Evolutionary conservation across 2,329 filamentous ascomycete species (phyloP), one percentile per base, ranked within the genome.

Genomic region (Pseudogymnoascus sp.): DNA sequence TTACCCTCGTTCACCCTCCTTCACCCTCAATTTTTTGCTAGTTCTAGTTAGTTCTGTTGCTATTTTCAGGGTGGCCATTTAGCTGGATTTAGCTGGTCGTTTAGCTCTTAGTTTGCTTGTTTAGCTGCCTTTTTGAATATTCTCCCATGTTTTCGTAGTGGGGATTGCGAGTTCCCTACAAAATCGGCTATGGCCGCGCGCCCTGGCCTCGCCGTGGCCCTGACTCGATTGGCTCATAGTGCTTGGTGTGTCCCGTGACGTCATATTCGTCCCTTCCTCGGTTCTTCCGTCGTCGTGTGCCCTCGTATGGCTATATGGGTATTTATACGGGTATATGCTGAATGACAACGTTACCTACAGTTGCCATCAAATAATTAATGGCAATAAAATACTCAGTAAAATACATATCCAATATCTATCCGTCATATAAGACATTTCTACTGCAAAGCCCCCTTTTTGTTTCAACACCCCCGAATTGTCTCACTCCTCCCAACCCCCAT

Each of bases 21-120:
- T 7, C 25, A 28, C 23, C 12, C 44, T 18, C 44, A n/a, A 28
- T 28, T 50, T 25, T 16, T 10, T n/a, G 6, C 16, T 50, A 50
- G 44, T 28, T 50, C 8, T 53, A 6, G 18, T 8, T 53, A 53
- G 46, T 34, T 11, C 12, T 31, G 46, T 53, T 53, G 25, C 46
- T 53, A 53, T 53, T 53, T 53, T 53, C 46, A 53, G 46, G 46
- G 46, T 53, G 46, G 25, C 25, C 46, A 53, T 53, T 46, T 46
- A 46, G 42, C 28, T 31, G 28, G 7, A 10, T 28, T 31, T 2
- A 23, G 21, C 21, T 23, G 21, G 21, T 23, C 21, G 21, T 3
- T 23, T 23, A 23, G 21, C 21, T 23, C 3, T 31, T 31, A 31
- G 28, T 31, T 31, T 11, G 8, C 2, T 10, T 31, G 28, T 31